Percentiles rank a stretch among this genome's conserved stretches.
Conservation (phyloP, 192 early-diverging fungal genomes). For the Entomortierella parvispora region DNA sequence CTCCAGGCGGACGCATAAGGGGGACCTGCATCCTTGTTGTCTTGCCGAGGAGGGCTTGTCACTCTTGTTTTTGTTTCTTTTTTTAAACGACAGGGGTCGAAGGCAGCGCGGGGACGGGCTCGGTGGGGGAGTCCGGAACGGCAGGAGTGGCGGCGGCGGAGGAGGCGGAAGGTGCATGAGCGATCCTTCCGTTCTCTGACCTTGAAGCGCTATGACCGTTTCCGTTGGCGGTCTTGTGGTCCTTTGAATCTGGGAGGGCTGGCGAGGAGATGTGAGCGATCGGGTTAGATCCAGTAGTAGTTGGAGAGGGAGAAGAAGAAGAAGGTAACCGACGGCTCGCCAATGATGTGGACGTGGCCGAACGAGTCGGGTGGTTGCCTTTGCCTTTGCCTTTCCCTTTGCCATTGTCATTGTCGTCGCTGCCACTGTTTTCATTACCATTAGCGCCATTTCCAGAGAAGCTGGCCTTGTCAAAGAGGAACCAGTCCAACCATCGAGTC, state of each 20-base stretch:
- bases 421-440: not conserved
- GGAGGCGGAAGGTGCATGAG: slow-evolving; percentile 5
- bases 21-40: too few species aligned
- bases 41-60: too few species aligned
- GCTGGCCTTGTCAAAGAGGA: slow-evolving; percentile 46
- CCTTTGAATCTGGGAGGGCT: slow-evolving; percentile 8
- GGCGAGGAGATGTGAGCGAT: slow-evolving; percentile 23
- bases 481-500: slow-evolving; percentile 51
- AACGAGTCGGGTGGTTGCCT: too few species aligned
- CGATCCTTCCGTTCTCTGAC: slow-evolving; percentile 9
- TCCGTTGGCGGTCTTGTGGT: not conserved
- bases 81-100: not conserved
- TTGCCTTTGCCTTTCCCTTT: too few species aligned
- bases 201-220: not conserved
- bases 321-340: slow-evolving; percentile 5
- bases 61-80: too few species aligned
- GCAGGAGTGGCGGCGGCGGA: not conserved
- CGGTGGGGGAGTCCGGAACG: not conserved
- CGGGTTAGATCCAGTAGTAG: slow-evolving; percentile 5
- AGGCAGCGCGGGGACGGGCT: not conserved
- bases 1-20: too few species aligned
- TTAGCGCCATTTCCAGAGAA: slow-evolving; percentile 17
- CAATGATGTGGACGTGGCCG: too few species aligned
- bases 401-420: too few species aligned
- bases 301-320: not conserved